A percentile compares a stretch with the other conserved stretches of the same genome.
phyloP scores from a whole-genome alignment of 768 basidiomycete genomes.

The Neoboletus magnificus region DNA sequence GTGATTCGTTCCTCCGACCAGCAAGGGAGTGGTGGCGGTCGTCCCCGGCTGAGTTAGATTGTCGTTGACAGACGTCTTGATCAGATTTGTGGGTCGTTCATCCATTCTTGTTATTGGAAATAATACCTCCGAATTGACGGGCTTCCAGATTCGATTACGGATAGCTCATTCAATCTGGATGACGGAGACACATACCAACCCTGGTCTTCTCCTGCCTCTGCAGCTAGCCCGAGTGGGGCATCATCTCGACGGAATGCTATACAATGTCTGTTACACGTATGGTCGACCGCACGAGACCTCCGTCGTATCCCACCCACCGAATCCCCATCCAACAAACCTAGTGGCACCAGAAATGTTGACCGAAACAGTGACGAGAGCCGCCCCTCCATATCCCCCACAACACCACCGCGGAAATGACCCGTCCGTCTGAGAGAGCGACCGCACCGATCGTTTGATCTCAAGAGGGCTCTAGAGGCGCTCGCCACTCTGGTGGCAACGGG shows the following conservation, averaged over 20 bases:
- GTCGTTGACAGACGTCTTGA: not conserved
- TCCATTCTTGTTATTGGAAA: constrained; percentile 1
- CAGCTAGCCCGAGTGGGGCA: not conserved
- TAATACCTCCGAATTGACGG: not conserved
- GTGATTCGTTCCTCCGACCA: constrained; percentile 16
- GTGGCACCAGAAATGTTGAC: constrained; percentile 9
- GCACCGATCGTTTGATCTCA: constrained; percentile 23
- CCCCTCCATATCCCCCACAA: not conserved
- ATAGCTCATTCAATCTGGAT: constrained; percentile 2
- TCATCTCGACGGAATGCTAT: constrained; percentile 1
- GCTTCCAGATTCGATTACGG: constrained; percentile 1
- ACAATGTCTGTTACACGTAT: not conserved
- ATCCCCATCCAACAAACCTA: constrained; percentile 1
- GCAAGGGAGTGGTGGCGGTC: constrained; percentile 18
- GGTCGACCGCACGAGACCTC: constrained; percentile 2
- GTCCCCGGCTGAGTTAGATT: constrained; percentile 4
- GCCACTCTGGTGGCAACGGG: constrained; percentile 14
- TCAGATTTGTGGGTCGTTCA: constrained; percentile 1
- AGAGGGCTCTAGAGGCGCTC: not conserved
- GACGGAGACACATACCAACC: not conserved
- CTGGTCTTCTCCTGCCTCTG: not conserved
- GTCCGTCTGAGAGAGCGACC: not conserved
- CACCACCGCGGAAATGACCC: constrained; percentile 25
- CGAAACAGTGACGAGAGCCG: constrained; percentile 9
- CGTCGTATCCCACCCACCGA: constrained; percentile 3